Conservation (phyloP, 2,329 filamentous ascomycete species). For the Malbranchea zuffiana region DNA sequence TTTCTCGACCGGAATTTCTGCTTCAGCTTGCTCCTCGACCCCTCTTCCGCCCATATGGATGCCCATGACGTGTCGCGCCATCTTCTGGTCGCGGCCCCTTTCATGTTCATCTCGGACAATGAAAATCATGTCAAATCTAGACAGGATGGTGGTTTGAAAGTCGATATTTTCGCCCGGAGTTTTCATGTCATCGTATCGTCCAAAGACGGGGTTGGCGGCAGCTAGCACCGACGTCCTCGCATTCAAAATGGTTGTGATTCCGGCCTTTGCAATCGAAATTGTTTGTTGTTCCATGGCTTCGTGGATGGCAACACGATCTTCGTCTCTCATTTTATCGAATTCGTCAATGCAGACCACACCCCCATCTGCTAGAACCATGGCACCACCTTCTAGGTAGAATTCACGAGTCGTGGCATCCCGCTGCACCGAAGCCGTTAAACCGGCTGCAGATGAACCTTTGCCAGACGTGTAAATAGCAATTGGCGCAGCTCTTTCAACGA, state of each 20-base stretch:
- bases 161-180: conserved; percentile 97
- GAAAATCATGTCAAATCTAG: conserved; percentile 99
- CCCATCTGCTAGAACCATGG: conserved; percentile 94
- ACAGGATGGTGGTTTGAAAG: conserved; percentile 96
- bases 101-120: conserved; percentile 95
- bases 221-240: conserved; percentile 89
- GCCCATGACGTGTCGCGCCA: conserved; percentile 93
- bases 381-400: conserved; percentile 95
- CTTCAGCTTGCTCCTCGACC: conserved; percentile 68
- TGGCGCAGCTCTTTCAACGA: conserved; percentile 89
- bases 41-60: conserved; percentile 89
- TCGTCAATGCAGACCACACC: conserved; percentile 98
- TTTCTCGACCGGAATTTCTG: conserved; percentile 87
- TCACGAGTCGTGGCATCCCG: conserved; percentile 83
- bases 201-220: conserved; percentile 94
- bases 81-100: conserved; percentile 75
- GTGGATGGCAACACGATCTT: conserved; percentile 94
- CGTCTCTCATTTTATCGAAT: conserved; percentile 99
- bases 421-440: conserved; percentile 94
- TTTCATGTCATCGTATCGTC: conserved; percentile 95
- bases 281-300: conserved; percentile 99
- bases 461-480: conserved; percentile 98
- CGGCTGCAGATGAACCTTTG: conserved; percentile 92
- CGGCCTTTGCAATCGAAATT: conserved; percentile 96
- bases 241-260: conserved; percentile 96